Base-by-base conservation (phyloP, 78 protist genomes). In the Ministeria vibrans region DNA sequence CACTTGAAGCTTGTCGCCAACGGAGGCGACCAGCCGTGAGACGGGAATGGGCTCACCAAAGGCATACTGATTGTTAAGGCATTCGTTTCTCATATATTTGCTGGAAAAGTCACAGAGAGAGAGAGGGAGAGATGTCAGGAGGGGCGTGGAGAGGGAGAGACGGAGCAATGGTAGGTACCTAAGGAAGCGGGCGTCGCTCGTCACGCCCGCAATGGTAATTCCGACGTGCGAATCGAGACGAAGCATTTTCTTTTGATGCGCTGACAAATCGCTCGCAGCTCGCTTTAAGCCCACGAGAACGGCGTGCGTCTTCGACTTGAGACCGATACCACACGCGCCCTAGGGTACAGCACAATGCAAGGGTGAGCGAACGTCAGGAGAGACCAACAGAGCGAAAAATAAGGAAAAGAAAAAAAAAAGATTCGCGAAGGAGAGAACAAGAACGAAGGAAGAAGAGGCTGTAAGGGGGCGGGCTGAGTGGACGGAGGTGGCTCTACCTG, bases 191-290 rank as follows among this genome's bases (percentile, higher is more conserved):
- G 91, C 95, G 55, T 94, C 95, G 15, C 90, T 81, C 20, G 95
- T 87, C 28, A 96, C 90, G 74, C 99, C 99, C 6, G 97, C 80
- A 46, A 96, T 93, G 45, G 92, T 92, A 38, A 95, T 82, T 69
- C 95, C 97, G 43, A 94, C 64, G 73, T 96, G 96, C 55, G 90
- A 91, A 78, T 96, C 99, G n/a, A 96, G 74, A 7, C 61, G 45
- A 59, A 94, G 88, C 0, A 95, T 30, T 86, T 96, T 96, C 88
- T 85, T 63, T 73, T 94, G 99, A 59, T 90, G 87, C 25, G 96
- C 82, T 6, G 97, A 95, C 36, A 95, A 88, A 81, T 96, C 97
- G 7, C 85, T 28, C 38, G 84, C 5, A 43, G 90, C 30, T 79
- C 92, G 83, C 96, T 94, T 93, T 46, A 96, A 68, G 6, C 92